Percentiles rank a stretch among this genome's conserved stretches.
These are phyloP conservation scores for Globisporangium yorkense DNA, from an alignment of 352 stramenopile species.

Conservation along the genomic window DNA sequence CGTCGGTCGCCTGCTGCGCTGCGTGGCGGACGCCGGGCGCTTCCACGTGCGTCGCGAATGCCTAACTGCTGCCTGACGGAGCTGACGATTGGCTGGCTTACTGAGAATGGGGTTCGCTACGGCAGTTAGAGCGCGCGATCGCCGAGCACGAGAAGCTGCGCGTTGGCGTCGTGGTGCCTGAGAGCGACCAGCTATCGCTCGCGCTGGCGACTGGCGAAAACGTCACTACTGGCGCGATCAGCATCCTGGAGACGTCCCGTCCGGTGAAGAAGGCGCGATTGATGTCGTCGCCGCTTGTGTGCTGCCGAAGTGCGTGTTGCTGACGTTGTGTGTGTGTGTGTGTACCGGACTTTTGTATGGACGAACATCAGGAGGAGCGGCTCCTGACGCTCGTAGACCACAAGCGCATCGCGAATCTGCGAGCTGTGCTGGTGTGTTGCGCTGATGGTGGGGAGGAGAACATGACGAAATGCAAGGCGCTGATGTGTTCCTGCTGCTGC, in stretches of 20 bases:
- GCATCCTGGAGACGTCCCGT: background rate
- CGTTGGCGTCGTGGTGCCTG: background rate
- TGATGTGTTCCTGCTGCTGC: background rate
- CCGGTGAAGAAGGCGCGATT: background rate
- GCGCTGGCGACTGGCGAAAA: background rate
- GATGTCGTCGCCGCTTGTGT: background rate
- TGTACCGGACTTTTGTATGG: too few species aligned
- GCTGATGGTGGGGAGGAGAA: background rate
- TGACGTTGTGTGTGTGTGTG: too few species aligned
- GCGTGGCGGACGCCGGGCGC: slow-evolving; percentile 29
- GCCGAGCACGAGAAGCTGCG: slow-evolving; percentile 6
- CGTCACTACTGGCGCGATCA: background rate
- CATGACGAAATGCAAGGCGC: too few species aligned
- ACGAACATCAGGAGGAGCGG: slow-evolving; percentile 11
- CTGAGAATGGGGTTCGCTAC: background rate
- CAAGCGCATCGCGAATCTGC: slow-evolving; percentile 50
- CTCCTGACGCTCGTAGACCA: slow-evolving; percentile 47
- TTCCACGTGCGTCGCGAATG: slow-evolving; percentile 28
- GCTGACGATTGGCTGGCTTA: background rate
- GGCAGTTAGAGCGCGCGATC: slow-evolving; percentile 39
- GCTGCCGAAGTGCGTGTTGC: slow-evolving; percentile 1
- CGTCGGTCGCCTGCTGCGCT: slow-evolving; percentile 35
- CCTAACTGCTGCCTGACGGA: background rate
- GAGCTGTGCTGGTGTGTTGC: slow-evolving; percentile 24
- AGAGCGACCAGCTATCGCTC: background rate